Evolutionary conservation across 192 early-diverging fungal genomes (phyloP).

Genomic region (Linnemannia zychae): DNA sequence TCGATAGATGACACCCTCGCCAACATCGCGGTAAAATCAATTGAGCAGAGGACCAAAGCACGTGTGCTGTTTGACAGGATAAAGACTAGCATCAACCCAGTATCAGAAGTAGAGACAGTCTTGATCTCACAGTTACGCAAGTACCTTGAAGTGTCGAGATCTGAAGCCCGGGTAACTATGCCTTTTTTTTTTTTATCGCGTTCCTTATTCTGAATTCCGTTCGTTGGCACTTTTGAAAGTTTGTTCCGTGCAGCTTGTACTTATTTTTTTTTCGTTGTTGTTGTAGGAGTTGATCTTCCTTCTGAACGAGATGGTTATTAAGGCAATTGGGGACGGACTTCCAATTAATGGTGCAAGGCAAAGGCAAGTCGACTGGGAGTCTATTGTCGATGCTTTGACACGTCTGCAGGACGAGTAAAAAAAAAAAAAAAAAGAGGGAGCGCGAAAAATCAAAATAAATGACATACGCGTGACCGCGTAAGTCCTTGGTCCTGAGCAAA

Average conservation of each 20-base stretch:
- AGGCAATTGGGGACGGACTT: neutral
- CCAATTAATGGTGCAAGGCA: too few species aligned
- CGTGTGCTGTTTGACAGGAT: conserved; percentile 24
- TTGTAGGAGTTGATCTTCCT: neutral
- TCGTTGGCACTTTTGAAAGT: neutral
- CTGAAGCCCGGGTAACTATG: conserved; percentile 36
- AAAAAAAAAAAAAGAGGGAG: too few species aligned
- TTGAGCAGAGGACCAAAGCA: conserved; percentile 24
- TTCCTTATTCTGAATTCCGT: conserved; percentile 10
- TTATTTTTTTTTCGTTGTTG: neutral
- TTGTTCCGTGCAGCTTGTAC: neutral
- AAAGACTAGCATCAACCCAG: neutral
- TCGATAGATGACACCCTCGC: neutral
- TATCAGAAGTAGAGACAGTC: neutral
- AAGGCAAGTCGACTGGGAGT: neutral
- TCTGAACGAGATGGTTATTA: neutral
- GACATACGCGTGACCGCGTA: neutral
- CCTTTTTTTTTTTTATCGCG: neutral
- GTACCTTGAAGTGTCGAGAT: conserved; percentile 16
- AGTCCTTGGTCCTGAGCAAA: neutral
- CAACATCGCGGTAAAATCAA: neutral
- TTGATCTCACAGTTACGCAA: conserved; percentile 1
- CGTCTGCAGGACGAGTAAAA: neutral
- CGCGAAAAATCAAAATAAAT: conserved; percentile 9
- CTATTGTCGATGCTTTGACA: neutral